phyloP scores from a whole-genome alignment of 345 rosid species.

The Euphorbia tirucalli region DNA sequence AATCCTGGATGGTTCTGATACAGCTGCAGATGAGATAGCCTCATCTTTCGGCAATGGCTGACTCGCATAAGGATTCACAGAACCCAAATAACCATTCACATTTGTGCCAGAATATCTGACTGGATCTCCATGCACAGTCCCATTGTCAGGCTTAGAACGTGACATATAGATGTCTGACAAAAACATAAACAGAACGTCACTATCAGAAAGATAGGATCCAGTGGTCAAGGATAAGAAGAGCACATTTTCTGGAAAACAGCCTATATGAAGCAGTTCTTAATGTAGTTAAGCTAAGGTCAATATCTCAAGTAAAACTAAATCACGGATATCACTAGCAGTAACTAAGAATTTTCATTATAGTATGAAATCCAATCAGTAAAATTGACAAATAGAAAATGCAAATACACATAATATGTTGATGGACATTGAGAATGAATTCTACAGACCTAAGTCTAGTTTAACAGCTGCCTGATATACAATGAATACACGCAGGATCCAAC shows the following conservation, averaged over 20 bases:
- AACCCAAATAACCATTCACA: slow-evolving; percentile 54
- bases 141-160: slow-evolving; percentile 52
- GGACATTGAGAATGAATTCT: background rate
- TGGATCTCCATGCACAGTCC: slow-evolving; percentile 52
- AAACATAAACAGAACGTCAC: slow-evolving; percentile 14
- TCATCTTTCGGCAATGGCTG: slow-evolving; percentile 56
- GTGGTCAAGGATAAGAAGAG: background rate
- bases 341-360: background rate
- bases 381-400: background rate
- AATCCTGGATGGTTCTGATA: slow-evolving; percentile 56
- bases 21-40: slow-evolving; percentile 39
- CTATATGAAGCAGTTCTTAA: slow-evolving; percentile 1
- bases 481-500: background rate
- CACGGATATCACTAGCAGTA: background rate
- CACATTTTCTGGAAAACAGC: background rate
- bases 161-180: slow-evolving; percentile 62
- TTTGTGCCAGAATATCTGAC: slow-evolving; percentile 43
- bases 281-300: background rate
- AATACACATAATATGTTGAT: background rate
- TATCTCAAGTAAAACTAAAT: background rate
- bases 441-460: too few relatives aligned
- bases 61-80: slow-evolving; percentile 43
- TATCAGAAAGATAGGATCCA: slow-evolving; percentile 2
- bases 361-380: background rate
- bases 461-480: background rate